Conservation (phyloP, 306 rosid genomes). For the Casuarina glauca region DNA sequence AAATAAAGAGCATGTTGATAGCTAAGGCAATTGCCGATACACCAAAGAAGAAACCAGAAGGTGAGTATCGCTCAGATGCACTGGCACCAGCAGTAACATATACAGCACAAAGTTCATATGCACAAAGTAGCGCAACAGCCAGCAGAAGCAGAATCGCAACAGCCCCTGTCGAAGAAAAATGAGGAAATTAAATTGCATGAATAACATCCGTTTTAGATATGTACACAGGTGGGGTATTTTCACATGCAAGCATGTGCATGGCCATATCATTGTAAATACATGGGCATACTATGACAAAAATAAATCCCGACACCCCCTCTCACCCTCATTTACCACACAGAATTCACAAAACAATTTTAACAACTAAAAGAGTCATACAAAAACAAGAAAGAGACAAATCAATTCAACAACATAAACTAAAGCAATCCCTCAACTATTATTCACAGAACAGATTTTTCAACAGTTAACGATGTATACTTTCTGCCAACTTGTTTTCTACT, state of each 20-base stretch:
- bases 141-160: conserved; percentile 95
- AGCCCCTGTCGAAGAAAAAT: conserved; percentile 63
- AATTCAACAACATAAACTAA: neutral
- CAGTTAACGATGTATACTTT: neutral
- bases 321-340: neutral
- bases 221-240: neutral
- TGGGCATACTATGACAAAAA: neutral
- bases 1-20: conserved; percentile 98
- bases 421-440: neutral
- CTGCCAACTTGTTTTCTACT: neutral
- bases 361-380: neutral
- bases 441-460: conserved; percentile 1
- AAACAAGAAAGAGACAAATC: neutral
- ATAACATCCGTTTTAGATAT: neutral
- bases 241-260: neutral
- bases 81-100: conserved; percentile 95
- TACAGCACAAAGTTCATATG: conserved; percentile 97
- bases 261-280: no score
- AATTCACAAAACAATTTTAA: neutral
- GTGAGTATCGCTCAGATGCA: conserved; percentile 95
- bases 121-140: conserved; percentile 95
- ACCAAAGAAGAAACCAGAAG: conserved; percentile 99
- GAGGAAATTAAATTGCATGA: conserved; percentile 10
- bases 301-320: neutral
- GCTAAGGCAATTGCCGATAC: conserved; percentile 99